Conservation (phyloP, 176 grass and related monocot species). For the Oryza glaberrima region DNA sequence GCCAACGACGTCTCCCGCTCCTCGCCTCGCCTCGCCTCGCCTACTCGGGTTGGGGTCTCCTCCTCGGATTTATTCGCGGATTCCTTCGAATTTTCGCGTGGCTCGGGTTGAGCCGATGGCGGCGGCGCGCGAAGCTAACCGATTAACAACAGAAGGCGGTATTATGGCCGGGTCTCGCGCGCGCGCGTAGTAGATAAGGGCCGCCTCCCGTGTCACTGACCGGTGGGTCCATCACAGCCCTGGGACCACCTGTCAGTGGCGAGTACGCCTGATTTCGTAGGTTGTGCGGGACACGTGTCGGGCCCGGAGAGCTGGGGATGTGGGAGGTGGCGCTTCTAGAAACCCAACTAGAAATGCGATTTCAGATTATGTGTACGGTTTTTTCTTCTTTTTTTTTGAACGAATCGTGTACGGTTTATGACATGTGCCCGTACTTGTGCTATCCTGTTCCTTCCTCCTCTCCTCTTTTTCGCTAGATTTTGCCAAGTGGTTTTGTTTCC, state of each 20-base stretch:
- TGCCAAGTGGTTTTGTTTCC: neutral
- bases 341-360: neutral
- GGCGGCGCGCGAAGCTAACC: slow-evolving; percentile 19
- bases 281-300: neutral
- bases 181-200: neutral
- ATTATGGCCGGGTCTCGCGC: neutral
- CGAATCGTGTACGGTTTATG: neutral
- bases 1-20: neutral
- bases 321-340: slow-evolving; percentile 18
- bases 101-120: slow-evolving; percentile 13
- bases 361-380: too few species aligned
- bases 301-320: too few species aligned
- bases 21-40: neutral
- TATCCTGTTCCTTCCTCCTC: neutral
- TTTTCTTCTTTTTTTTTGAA: too few species aligned
- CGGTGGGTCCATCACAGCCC: fast-evolving
- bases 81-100: neutral
- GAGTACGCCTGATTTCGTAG: neutral
- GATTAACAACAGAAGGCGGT: neutral
- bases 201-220: neutral
- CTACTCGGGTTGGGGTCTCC: neutral
- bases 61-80: neutral
- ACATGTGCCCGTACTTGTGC: neutral
- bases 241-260: neutral
- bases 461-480: neutral